A percentile compares a stretch with the other conserved stretches of the same genome.
Conservation (phyloP, 805 yeast genomes). For the Ogataea salicorniae region DNA sequence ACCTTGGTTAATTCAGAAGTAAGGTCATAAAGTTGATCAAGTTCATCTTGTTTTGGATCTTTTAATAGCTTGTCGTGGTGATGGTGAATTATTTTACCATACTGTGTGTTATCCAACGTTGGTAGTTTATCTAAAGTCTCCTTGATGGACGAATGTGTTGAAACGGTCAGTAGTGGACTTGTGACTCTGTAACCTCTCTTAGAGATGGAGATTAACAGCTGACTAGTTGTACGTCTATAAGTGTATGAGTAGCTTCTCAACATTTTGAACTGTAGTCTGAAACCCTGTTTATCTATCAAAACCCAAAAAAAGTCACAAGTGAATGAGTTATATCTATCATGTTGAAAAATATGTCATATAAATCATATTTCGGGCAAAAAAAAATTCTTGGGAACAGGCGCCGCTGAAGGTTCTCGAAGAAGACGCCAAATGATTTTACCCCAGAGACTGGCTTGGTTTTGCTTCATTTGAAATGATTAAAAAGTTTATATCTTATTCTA, state of each 20-base stretch:
- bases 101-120: background rate
- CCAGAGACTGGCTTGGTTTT: too few relatives aligned
- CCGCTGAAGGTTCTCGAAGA: too few relatives aligned
- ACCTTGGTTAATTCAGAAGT: background rate
- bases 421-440: too few relatives aligned
- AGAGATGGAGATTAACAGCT: background rate
- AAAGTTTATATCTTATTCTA: too few relatives aligned
- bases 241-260: background rate
- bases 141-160: background rate
- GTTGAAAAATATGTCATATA: too few relatives aligned
- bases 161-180: background rate
- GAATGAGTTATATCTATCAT: too few relatives aligned
- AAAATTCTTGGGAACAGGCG: too few relatives aligned
- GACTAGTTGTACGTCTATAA: too few relatives aligned
- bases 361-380: too few relatives aligned
- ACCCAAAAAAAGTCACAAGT: too few relatives aligned
- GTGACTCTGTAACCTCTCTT: background rate
- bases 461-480: too few relatives aligned
- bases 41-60: background rate
- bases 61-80: background rate
- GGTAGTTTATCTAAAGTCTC: slow-evolving; percentile 1
- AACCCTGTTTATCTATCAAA: too few relatives aligned
- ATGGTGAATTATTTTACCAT: background rate
- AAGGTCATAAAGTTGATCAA: slow-evolving; percentile 1
- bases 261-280: background rate